Base-by-base conservation (phyloP, 805 yeast genomes). In the Yamadazyma akitaensis region DNA sequence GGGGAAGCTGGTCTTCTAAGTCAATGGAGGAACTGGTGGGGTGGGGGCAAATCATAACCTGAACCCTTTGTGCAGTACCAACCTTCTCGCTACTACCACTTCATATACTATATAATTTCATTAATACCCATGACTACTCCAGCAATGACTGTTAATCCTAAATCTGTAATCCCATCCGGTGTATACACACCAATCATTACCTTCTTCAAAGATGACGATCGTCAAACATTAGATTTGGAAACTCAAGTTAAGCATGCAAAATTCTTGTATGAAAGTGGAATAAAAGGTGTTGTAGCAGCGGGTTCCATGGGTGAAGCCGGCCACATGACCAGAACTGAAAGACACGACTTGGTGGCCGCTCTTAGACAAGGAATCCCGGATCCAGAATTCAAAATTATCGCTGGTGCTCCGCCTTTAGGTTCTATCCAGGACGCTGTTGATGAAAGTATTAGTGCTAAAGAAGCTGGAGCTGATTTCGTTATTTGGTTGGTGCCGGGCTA, bases 241-340 rank as follows among this genome's bases (percentile, higher is more conserved):
- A 55, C 70, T 28, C 70, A 64, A 49, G 54, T 56, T 25, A 49
- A 51, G 30, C 72, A 68, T 40, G 66, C 68, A 12, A 56, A 58
- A 41, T 49, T 56, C 42, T 49, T 65, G 42, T 53, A 62, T 36
- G 47, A 45, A 5, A 53, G 51, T 28, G 72, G 73, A 7, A 61
- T 70, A 25, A 52, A 54, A n/a, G 70, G 72, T 18, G 51, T 68
- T 21, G 70, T 68, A 12, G 59, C 67, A 10, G 54, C 70, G 9
- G 75, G 75, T 1, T 67, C 73, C 5, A 67, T 68, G 63, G 75
- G 75, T 10, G 75, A 70, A 51, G 62, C 69, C 16, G 53, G 60
- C 13, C 70, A 68, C 47, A 52, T 68, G 43, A 61, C 64, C 4
- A 45, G 57, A 24, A 51, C 56, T 13, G 75, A 70, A 48, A 54